Evolutionary conservation across 164 flowering plant genomes (phyloP).

Genomic region (Piper betle): DNA sequence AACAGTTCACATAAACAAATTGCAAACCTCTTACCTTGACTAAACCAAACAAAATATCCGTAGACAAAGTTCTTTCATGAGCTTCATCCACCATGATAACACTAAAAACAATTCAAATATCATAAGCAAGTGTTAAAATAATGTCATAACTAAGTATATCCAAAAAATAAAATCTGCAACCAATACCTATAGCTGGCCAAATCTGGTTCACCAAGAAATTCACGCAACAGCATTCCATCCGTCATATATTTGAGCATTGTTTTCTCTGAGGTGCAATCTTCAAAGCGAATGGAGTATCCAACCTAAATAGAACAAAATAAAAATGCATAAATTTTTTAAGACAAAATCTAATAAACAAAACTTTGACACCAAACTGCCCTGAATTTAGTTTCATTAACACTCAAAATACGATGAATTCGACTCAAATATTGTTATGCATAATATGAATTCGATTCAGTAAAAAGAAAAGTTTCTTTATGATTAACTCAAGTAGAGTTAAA

Average conservation of each 20-base stretch:
- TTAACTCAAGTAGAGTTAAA: not conserved
- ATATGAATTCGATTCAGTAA: too few relatives aligned
- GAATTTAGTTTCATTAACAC: not conserved
- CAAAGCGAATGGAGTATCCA: slow-evolving; percentile 96
- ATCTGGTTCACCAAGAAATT: slow-evolving; percentile 94
- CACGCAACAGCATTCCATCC: slow-evolving; percentile 94
- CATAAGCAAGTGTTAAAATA: not conserved
- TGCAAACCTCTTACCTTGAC: slow-evolving; percentile 47
- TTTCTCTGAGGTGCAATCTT: slow-evolving; percentile 94
- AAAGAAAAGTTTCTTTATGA: too few relatives aligned
- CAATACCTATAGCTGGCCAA: slow-evolving; percentile 73
- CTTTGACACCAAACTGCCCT: not conserved
- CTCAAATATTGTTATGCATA: too few relatives aligned
- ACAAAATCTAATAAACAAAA: not conserved
- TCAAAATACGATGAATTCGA: too few relatives aligned
- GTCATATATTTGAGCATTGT: slow-evolving; percentile 94
- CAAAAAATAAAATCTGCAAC: not conserved
- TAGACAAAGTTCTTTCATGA: slow-evolving; percentile 92
- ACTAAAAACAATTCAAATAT: slow-evolving; percentile 23
- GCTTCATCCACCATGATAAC: slow-evolving; percentile 99
- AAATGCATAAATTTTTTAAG: too few relatives aligned
- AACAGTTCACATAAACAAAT: not conserved
- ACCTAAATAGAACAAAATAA: slow-evolving; percentile 23
- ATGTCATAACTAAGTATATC: not conserved
- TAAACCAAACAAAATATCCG: slow-evolving; percentile 87